Evolutionary conservation across 257 asterid genomes (phyloP), one percentile per base, ranked within the genome.

Genomic region (Przewalskia tangutica): DNA sequence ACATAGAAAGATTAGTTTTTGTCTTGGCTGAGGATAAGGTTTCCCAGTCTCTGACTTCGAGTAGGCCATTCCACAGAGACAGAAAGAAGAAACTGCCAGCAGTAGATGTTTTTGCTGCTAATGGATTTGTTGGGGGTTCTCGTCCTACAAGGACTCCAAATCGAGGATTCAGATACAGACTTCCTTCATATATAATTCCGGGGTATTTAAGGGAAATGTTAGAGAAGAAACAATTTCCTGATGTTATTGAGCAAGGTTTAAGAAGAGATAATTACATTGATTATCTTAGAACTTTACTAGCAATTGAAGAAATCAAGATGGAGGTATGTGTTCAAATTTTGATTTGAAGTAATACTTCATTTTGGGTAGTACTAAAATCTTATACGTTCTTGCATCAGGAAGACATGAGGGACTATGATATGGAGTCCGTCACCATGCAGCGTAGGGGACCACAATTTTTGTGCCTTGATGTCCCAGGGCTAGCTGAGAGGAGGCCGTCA

Each of bases 401-500:
- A 81, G 94, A 94, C 84, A 93, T 96, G 97, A 85, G 89, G 75
- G 88, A 90, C 34, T 96, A 94, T 87, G 92, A 89, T 87, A 94
- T 94, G 98, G 97, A 89, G 87, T 20, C 42, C 48, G 94, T 91
- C 83, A 50, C 85, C 42, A 81, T 96, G 95, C 91, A 80, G 85
- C 89, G 84, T 34, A 89, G 80, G 84, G 82, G 85, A 51, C 77
- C 56, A 46, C 91, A 85, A 51, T 86, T 89, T 78, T 86, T 96
- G 85, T 82, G 94, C 54, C 97, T 96, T 60, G 97, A 89, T 91
- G 98, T 96, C 85, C 98, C 98, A 0, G 99, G 98, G 67, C 88
- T 96, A 86, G 99, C 99, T 27, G 99, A 96, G 90, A 96, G 89
- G 86, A 90, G 99, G 84, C 99, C 99, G 13, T 94, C 99, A 23